A percentile compares a stretch with the other conserved stretches of the same genome.
Evolutionary conservation across 2,329 filamentous ascomycete species (phyloP).

Genomic region (Xylaria sp.): DNA sequence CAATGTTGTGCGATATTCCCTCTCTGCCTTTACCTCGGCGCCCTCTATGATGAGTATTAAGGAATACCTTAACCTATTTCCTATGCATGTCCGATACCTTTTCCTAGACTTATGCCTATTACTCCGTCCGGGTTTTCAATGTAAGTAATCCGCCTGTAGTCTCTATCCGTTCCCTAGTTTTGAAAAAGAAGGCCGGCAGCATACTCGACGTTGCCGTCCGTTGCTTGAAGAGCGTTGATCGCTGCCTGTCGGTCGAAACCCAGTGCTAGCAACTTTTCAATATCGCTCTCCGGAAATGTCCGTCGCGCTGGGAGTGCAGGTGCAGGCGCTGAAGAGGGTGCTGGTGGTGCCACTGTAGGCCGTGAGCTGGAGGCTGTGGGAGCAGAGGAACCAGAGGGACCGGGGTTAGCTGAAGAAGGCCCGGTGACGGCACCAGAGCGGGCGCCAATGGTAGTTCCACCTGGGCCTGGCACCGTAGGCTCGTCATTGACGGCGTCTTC

Average conservation of each 20-base stretch:
- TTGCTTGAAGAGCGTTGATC: conserved; percentile 81
- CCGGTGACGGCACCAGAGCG: conserved; percentile 79
- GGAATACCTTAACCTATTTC: conserved; percentile 22
- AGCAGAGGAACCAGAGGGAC: conserved; percentile 42
- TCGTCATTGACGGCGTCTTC: conserved; percentile 80
- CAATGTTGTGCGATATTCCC: conserved; percentile 9
- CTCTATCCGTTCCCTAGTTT: conserved; percentile 46
- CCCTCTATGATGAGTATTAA: conserved; percentile 32
- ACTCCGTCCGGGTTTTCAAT: conserved; percentile 19
- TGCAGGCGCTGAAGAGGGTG: conserved; percentile 11
- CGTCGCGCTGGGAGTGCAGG: conserved; percentile 41
- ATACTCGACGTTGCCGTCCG: conserved; percentile 85
- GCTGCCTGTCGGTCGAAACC: conserved; percentile 82
- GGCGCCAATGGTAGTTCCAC: conserved; percentile 88
- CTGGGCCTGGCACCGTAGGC: conserved; percentile 84
- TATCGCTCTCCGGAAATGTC: conserved; percentile 69
- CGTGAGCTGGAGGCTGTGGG: conserved; percentile 45
- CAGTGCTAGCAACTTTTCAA: conserved; percentile 79
- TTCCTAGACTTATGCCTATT: conserved; percentile 21
- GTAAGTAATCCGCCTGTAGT: conserved; percentile 1
- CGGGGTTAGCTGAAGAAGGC: conserved; percentile 50
- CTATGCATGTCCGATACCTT: conserved; percentile 26
- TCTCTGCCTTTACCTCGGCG: conserved; percentile 26
- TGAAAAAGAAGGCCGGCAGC: conserved; percentile 84
- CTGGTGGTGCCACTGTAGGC: conserved; percentile 40